These are phyloP conservation scores for Dillenia suffruticosa DNA, from an alignment of 164 flowering plant genomes.

Conservation along the genomic window DNA sequence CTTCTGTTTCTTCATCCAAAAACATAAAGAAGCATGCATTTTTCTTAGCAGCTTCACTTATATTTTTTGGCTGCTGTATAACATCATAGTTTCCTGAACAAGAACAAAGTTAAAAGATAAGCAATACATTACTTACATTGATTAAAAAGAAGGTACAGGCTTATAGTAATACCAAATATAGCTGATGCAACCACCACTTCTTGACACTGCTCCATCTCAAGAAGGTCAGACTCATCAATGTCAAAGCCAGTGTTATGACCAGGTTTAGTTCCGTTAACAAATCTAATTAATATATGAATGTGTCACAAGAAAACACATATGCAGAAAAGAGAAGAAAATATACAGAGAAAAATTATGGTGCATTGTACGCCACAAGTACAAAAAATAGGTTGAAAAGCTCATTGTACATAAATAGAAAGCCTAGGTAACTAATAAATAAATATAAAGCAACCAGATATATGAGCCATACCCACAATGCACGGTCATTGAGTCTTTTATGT, in stretches of 20 bases:
- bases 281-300: constrained; percentile 35
- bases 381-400: neutral
- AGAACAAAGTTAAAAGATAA: constrained; percentile 5
- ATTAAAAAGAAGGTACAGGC: constrained; percentile 1
- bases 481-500: constrained; percentile 82
- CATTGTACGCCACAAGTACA: too few species aligned
- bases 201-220: constrained; percentile 77
- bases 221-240: constrained; percentile 75
- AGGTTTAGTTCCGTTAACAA: constrained; percentile 76
- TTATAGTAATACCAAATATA: constrained; percentile 61
- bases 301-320: neutral
- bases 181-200: constrained; percentile 94
- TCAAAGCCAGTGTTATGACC: constrained; percentile 88
- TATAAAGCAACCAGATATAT: neutral
- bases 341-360: too few species aligned
- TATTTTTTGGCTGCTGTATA: constrained; percentile 74
- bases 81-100: constrained; percentile 77
- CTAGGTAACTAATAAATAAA: neutral
- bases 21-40: constrained; percentile 80
- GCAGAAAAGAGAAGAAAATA: neutral
- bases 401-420: neutral
- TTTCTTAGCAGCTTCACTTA: constrained; percentile 58
- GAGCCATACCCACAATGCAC: constrained; percentile 93
- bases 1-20: constrained; percentile 89
- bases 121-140: constrained; percentile 1